phyloP scores from a whole-genome alignment of 306 rosid genomes.

The Citrullus colocynthis region DNA sequence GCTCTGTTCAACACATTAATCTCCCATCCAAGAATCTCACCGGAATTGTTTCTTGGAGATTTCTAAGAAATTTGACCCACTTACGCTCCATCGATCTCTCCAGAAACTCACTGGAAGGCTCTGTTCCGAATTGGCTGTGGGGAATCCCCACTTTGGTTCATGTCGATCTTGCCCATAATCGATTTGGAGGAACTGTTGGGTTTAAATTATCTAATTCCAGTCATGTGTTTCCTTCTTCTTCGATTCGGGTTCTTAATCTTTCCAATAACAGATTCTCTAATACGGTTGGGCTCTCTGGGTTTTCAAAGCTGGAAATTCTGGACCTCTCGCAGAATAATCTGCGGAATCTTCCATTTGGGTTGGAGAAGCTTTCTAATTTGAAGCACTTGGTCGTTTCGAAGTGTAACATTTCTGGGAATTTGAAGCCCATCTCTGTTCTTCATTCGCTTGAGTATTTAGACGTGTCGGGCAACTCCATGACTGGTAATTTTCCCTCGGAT shows the following conservation, averaged over 20 bases:
- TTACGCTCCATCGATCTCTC: slow-evolving; percentile 57
- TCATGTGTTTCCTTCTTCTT: slow-evolving; percentile 18
- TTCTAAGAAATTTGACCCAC: slow-evolving; percentile 38
- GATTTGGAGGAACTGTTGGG: slow-evolving; percentile 57
- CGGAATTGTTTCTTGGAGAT: slow-evolving; percentile 60
- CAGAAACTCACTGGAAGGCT: slow-evolving; percentile 45
- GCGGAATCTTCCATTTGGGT: slow-evolving; percentile 37
- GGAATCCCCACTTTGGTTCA: slow-evolving; percentile 16
- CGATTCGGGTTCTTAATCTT: slow-evolving; percentile 51
- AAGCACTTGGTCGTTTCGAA: slow-evolving; percentile 43
- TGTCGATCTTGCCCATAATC: slow-evolving; percentile 49
- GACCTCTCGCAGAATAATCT: slow-evolving; percentile 57
- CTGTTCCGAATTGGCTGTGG: slow-evolving; percentile 66
- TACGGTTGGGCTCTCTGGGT: slow-evolving; percentile 35
- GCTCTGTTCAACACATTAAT: slow-evolving; percentile 29
- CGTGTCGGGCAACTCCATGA: slow-evolving; percentile 48
- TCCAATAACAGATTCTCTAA: slow-evolving; percentile 72
- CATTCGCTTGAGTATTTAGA: slow-evolving; percentile 39
- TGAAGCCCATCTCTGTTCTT: slow-evolving; percentile 46
- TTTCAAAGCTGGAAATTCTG: slow-evolving; percentile 30
- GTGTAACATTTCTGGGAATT: slow-evolving; percentile 43
- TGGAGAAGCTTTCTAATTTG: slow-evolving; percentile 33
- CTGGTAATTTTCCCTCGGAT: slow-evolving; percentile 68
- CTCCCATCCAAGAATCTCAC: slow-evolving; percentile 46
- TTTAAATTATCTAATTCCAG: slow-evolving; percentile 12